Conservation (phyloP, 1,284 basidiomycete species). For the Microbotryum silenes-acaulis region DNA sequence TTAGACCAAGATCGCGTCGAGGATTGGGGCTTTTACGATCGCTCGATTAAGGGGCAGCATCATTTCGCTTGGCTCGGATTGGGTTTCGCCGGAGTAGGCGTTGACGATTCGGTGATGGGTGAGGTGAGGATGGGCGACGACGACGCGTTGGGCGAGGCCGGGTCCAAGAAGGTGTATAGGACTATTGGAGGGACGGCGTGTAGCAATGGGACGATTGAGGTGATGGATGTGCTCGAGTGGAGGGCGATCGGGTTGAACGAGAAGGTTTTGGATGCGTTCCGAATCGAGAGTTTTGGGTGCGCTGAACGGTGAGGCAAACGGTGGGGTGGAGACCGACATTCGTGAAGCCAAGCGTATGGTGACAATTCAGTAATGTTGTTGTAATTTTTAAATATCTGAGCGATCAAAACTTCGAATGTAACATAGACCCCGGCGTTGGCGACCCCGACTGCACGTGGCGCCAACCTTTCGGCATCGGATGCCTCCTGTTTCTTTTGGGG, state of each 20-base stretch:
- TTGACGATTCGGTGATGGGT: background rate
- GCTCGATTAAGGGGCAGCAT: slow-evolving; percentile 6
- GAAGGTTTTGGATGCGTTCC: slow-evolving; percentile 21
- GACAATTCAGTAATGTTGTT: no score
- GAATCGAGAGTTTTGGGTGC: slow-evolving; percentile 23
- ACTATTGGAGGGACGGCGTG: background rate
- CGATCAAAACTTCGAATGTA: no score
- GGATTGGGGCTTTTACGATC: slow-evolving; percentile 31
- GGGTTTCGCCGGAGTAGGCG: slow-evolving; percentile 10
- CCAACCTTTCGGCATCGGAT: no score
- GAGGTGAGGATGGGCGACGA: background rate
- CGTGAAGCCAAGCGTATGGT: background rate
- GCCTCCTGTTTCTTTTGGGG: no score
- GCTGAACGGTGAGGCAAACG: background rate
- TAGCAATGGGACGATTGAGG: slow-evolving; percentile 3
- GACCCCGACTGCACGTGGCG: no score
- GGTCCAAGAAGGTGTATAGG: slow-evolving; percentile 4
- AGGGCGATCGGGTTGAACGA: slow-evolving; percentile 21
- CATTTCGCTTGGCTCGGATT: slow-evolving; percentile 26
- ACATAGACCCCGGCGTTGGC: no score
- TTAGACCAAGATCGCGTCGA: slow-evolving; percentile 32
- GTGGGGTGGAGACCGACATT: background rate
- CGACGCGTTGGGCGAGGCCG: background rate
- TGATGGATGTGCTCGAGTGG: slow-evolving; percentile 30
- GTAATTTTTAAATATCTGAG: no score